Evolutionary conservation across 2,329 filamentous ascomycete genomes (phyloP).

Genomic region (Rutstroemia sp.): DNA sequence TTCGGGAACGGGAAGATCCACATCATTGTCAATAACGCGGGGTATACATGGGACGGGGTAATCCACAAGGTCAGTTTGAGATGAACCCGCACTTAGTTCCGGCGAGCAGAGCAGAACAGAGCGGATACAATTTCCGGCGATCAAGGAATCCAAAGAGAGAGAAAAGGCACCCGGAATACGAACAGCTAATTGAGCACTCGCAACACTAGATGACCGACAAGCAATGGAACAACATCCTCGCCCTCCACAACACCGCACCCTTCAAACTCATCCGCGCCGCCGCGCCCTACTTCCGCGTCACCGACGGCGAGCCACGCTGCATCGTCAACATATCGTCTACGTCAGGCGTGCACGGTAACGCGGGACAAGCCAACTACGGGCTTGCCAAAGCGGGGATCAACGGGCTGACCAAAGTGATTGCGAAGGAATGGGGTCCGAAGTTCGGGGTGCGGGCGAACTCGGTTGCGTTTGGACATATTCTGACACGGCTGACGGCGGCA

Average conservation of each 20-base stretch:
- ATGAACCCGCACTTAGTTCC: background rate
- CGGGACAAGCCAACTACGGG: conserved; percentile 85
- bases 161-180: background rate
- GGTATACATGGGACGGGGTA: conserved; percentile 88
- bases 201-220: conserved; percentile 64
- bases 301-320: conserved; percentile 69
- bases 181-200: background rate
- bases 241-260: conserved; percentile 75
- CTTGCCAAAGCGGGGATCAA: conserved; percentile 78
- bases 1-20: conserved; percentile 86
- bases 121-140: background rate
- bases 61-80: conserved; percentile 61
- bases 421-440: conserved; percentile 81
- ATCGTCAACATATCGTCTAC: conserved; percentile 83
- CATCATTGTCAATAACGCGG: conserved; percentile 86
- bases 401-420: conserved; percentile 81
- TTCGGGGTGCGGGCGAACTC: conserved; percentile 82
- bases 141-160: background rate
- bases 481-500: conserved; percentile 71
- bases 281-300: conserved; percentile 80
- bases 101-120: background rate
- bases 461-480: conserved; percentile 75
- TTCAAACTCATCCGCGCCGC: conserved; percentile 77
- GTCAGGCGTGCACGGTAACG: conserved; percentile 76
- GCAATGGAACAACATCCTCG: conserved; percentile 85